Evolutionary conservation across 2,329 filamentous ascomycete genomes (phyloP).

Genomic region (Pseudogymnoascus sp.): DNA sequence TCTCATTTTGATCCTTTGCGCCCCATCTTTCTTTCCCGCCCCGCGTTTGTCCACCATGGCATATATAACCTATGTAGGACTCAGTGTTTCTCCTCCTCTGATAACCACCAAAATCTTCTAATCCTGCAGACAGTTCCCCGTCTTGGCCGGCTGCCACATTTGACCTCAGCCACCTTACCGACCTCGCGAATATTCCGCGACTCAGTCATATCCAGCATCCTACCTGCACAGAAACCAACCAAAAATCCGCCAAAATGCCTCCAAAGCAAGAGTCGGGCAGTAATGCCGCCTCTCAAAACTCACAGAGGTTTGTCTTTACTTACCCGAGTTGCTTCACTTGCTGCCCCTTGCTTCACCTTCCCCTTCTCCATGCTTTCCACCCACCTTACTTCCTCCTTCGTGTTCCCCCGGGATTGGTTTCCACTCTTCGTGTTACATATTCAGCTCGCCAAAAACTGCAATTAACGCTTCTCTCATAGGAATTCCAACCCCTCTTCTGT

Average conservation of each 20-base stretch:
- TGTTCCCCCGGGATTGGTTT: background rate
- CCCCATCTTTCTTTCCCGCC: background rate
- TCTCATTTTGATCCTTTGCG: background rate
- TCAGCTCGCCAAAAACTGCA: background rate
- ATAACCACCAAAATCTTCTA: background rate
- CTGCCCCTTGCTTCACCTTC: background rate
- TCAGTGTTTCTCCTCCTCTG: background rate
- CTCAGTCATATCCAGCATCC: background rate
- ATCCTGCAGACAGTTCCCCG: background rate
- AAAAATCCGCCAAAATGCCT: background rate
- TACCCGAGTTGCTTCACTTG: background rate
- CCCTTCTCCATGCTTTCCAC: background rate
- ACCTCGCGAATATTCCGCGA: background rate
- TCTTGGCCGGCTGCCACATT: background rate
- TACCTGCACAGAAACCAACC: background rate
- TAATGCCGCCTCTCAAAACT: background rate
- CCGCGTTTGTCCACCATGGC: background rate
- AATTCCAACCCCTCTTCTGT: background rate
- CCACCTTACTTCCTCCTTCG: background rate
- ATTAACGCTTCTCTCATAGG: background rate
- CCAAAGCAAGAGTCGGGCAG: background rate
- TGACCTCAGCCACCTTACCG: background rate
- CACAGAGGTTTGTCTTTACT: background rate
- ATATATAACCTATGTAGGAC: background rate
- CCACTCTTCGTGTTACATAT: background rate